Evolutionary conservation across 176 grass and related monocot species (phyloP).

Genomic region (Rhynchospora pubera): DNA sequence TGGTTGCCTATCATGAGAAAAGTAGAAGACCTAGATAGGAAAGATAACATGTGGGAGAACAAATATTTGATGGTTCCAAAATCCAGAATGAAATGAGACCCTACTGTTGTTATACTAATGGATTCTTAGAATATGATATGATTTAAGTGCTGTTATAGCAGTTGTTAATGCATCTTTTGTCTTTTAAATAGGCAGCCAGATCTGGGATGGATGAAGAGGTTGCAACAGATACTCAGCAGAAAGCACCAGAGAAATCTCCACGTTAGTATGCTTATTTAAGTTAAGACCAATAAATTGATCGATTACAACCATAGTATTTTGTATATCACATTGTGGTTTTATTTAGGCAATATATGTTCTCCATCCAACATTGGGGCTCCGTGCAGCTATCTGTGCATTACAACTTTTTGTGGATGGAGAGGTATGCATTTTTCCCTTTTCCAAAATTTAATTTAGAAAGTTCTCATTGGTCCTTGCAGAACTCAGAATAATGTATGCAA

Average conservation of each 20-base stretch:
- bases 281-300: background rate
- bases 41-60: background rate
- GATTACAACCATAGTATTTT: background rate
- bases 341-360: constrained; percentile 83
- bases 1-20: background rate
- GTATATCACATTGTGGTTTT: background rate
- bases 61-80: background rate
- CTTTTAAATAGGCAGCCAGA: constrained; percentile 64
- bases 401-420: constrained; percentile 84
- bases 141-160: background rate
- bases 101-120: background rate
- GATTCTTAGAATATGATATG: background rate
- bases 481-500: background rate
- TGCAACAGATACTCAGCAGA: constrained; percentile 83
- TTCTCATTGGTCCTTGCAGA: background rate
- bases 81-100: background rate
- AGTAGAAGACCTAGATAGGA: background rate
- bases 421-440: constrained; percentile 26
- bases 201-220: constrained; percentile 87
- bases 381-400: constrained; percentile 63
- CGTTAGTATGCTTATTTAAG: constrained; percentile 44
- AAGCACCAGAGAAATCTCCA: constrained; percentile 91
- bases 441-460: background rate
- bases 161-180: constrained; percentile 3
- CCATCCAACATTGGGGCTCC: constrained; percentile 81